Conservation (phyloP, 2,329 filamentous ascomycete species). For the Aspergillus fumigatus region DNA sequence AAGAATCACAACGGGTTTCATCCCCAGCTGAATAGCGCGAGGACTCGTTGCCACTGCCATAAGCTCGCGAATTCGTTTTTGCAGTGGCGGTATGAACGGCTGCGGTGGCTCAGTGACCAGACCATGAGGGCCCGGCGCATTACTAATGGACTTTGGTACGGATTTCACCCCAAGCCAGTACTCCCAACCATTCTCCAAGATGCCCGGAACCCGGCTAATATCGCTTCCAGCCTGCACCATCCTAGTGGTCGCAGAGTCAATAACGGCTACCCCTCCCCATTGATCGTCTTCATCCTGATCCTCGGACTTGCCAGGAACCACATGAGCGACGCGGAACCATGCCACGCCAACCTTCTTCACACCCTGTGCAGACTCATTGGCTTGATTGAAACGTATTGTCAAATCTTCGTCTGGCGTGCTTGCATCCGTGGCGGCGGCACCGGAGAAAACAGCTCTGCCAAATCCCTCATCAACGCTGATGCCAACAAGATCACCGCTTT, state of each 20-base stretch:
- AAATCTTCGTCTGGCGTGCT: constrained; percentile 69
- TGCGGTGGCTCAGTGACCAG: constrained; percentile 35
- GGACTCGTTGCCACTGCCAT: constrained; percentile 85
- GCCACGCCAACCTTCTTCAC: constrained; percentile 61
- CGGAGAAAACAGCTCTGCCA: constrained; percentile 74
- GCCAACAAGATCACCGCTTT: constrained; percentile 81
- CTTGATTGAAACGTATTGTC: constrained; percentile 37
- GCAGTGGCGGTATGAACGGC: constrained; percentile 54
- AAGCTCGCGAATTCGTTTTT: constrained; percentile 73
- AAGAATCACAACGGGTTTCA: constrained; percentile 83
- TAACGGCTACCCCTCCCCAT: constrained; percentile 82
- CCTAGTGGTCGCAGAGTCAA: constrained; percentile 80
- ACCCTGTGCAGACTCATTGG: constrained; percentile 18
- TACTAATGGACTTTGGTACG: constrained; percentile 47
- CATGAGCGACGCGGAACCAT: constrained; percentile 88
- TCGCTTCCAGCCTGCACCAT: constrained; percentile 90
- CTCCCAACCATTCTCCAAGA: constrained; percentile 74
- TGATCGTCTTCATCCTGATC: constrained; percentile 60
- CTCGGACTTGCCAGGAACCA: constrained; percentile 47
- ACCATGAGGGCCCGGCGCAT: constrained; percentile 31
- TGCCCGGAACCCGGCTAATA: constrained; percentile 72
- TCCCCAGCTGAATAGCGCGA: constrained; percentile 76
- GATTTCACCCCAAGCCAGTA: constrained; percentile 80
- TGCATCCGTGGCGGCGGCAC: constrained; percentile 50
- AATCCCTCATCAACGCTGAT: constrained; percentile 84